phyloP scores from a whole-genome alignment of 768 basidiomycete genomes.

The Lactifluus pinguis region DNA sequence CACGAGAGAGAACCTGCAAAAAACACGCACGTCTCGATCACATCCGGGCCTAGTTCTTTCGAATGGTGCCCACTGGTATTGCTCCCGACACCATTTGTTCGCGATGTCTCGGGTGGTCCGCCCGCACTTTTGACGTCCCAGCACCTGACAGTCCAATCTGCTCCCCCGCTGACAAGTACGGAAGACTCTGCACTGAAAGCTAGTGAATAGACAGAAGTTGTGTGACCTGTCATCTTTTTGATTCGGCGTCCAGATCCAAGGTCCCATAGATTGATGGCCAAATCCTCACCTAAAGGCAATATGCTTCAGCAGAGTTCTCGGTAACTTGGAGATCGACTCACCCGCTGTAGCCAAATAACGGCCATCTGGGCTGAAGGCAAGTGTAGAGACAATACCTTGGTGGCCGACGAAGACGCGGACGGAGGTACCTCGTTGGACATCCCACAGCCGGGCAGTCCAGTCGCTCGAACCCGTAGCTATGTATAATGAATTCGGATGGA shows the following conservation, averaged over 20 bases:
- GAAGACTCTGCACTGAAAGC: conserved; percentile 89
- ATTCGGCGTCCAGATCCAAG: conserved; percentile 88
- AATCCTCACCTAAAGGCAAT: conserved; percentile 61
- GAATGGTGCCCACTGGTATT: conserved; percentile 19
- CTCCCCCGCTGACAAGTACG: conserved; percentile 80
- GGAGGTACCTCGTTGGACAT: conserved; percentile 91
- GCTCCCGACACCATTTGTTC: conserved; percentile 44
- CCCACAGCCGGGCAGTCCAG: conserved; percentile 94
- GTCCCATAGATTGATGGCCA: conserved; percentile 95
- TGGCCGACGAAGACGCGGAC: conserved; percentile 95
- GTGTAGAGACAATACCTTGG: conserved; percentile 74
- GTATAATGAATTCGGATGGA: conserved; percentile 97
- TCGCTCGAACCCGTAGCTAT: conserved; percentile 96
- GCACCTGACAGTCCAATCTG: conserved; percentile 96
- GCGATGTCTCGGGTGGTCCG: conserved; percentile 46
- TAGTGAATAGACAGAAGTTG: conserved; percentile 79
- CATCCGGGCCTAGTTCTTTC: conserved; percentile 37
- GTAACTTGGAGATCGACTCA: conserved; percentile 22
- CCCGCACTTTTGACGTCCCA: conserved; percentile 91
- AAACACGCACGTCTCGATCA: conserved; percentile 60
- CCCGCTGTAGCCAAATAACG: conserved; percentile 88
- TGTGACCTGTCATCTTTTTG: conserved; percentile 95
- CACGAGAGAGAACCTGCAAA: not conserved
- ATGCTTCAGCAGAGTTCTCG: not conserved
- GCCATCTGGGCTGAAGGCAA: conserved; percentile 91